These are phyloP conservation scores for Talaromyces wortmannii DNA, from an alignment of 495 filamentous ascomycete genomes.

Conservation along the genomic window DNA sequence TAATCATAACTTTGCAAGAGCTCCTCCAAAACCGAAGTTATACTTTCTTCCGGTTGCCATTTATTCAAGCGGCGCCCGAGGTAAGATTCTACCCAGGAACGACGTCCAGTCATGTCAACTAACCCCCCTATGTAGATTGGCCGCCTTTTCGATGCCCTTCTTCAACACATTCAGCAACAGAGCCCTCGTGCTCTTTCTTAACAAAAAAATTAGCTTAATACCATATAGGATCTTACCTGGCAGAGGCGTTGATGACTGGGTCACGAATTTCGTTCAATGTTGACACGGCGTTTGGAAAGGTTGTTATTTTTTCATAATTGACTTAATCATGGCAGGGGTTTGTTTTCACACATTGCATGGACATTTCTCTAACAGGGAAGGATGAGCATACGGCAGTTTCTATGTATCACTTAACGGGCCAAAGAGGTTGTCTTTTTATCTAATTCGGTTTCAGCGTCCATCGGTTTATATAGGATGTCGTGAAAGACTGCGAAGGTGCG, in stretches of 20 bases:
- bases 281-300: conserved; percentile 6
- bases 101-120: not conserved
- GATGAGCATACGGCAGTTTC: not conserved
- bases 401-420: not conserved
- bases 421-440: not conserved
- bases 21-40: conserved; percentile 84
- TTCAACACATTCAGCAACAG: conserved; percentile 44
- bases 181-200: conserved; percentile 25
- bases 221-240: not conserved
- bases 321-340: conserved; percentile 1
- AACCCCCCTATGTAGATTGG: conserved; percentile 26
- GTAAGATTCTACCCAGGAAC: conserved; percentile 35
- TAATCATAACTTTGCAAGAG: conserved; percentile 86
- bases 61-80: conserved; percentile 82
- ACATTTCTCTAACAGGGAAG: not conserved
- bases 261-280: conserved; percentile 2
- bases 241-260: conserved; percentile 3
- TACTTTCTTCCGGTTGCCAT: conserved; percentile 86
- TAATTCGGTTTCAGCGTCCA: not conserved
- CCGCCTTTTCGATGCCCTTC: conserved; percentile 42
- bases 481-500: conserved; percentile 4
- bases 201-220: conserved; percentile 20
- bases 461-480: not conserved
- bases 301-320: conserved; percentile 8
- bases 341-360: not conserved